Evolutionary conservation across 148 eudicot genomes (phyloP).

Genomic region (Rhododendron williamsianum): DNA sequence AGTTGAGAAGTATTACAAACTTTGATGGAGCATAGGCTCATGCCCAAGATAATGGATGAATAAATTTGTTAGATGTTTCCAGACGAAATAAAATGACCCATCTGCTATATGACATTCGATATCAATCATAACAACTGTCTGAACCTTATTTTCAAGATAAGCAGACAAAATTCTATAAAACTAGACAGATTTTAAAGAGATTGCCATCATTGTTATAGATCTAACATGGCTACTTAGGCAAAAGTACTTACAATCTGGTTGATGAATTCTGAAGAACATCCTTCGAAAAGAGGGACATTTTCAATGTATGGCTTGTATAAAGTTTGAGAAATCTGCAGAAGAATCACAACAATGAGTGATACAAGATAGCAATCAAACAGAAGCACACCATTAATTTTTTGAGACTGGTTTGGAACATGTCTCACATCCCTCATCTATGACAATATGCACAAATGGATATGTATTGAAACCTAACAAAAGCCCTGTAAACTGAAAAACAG

Average conservation of each 20-base stretch:
- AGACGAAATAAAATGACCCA: background rate
- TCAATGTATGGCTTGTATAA: conserved; percentile 54
- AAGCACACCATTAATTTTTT: background rate
- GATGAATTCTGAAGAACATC: conserved; percentile 82
- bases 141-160: background rate
- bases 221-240: background rate
- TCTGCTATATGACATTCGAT: background rate
- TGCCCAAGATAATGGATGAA: background rate
- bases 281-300: conserved; percentile 60
- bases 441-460: background rate
- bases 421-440: background rate
- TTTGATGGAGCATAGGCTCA: background rate
- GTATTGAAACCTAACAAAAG: background rate
- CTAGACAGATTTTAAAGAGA: background rate
- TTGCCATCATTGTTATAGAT: background rate
- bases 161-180: conserved; percentile 30
- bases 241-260: conserved; percentile 72
- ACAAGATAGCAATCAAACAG: background rate
- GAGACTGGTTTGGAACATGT: background rate
- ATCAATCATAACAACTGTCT: background rate
- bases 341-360: conserved; percentile 9
- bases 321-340: conserved; percentile 69
- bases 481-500: background rate
- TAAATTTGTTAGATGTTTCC: background rate
- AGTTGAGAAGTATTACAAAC: background rate